Base-by-base conservation (phyloP, 495 filamentous ascomycete species). In the Aspergillus steynii region DNA sequence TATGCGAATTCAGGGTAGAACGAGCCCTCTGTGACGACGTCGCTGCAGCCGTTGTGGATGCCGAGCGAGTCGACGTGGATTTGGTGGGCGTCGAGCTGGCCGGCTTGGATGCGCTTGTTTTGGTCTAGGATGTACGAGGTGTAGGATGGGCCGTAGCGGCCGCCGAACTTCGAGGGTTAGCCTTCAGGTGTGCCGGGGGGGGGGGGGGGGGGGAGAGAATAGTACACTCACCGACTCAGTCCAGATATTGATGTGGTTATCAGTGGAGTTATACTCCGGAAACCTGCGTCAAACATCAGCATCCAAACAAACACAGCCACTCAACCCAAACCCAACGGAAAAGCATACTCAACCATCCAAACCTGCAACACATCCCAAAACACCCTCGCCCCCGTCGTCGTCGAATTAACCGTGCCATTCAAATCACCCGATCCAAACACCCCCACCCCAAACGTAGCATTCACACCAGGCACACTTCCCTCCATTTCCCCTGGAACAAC, bases 41-140 rank as follows among this genome's bases (percentile, higher is more conserved):
- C 50, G 50, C 50, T 29, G 8, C 50, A 51, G 10, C 50, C 50
- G 26, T 51, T 51, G 50, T 51, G 50, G 25, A 51, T 51, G 25
- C 50, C 29, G 4, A 51, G 50, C 29, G 50, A 28, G 26, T 51
- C 50, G 50, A 51, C 25, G 5, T 51, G 20, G 25, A 51, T 51
- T 29, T 51, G 26, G 10, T 27, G 29, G 12, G 50, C n/a, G 29
- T 6, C 2, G 25, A 51, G 8, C 29, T 51, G 4, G 25, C 50
- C 50, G n/a, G 10, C 12, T 27, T 29, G 26, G n/a, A 51, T 51
- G 3, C 29, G 26, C 8, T 51, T 29, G 29, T 51, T 51, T 8
- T 51, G 50, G 1, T 51, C 50, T 9, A 51, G 25, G 26, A 51
- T 28, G 15, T 51, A 51, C 3, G 50, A 27, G 5, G 50, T 29